Evolutionary conservation across 106 monocot species (phyloP).

Genomic region (Phalaenopsis equestris): DNA sequence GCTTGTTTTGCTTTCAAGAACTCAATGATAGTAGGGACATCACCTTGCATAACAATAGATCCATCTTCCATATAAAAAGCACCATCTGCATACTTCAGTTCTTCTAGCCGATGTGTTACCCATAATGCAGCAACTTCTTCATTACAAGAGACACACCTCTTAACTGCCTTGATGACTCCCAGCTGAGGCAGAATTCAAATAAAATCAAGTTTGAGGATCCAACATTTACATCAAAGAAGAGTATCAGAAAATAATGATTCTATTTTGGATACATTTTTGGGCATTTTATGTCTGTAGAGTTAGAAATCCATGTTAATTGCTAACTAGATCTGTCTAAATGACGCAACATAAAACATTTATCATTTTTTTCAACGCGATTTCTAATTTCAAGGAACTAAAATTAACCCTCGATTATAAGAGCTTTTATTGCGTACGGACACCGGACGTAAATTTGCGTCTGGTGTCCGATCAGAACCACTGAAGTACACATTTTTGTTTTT

Average conservation of each 20-base stretch:
- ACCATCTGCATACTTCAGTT: slow-evolving; percentile 87
- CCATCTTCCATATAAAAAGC: slow-evolving; percentile 90
- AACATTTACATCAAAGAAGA: neutral
- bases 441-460: too few species aligned
- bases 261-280: neutral
- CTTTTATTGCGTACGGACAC: too few species aligned
- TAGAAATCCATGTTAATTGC: neutral
- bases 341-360: too few species aligned
- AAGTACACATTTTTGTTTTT: too few species aligned
- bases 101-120: slow-evolving; percentile 96
- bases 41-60: slow-evolving; percentile 62
- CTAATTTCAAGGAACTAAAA: too few species aligned
- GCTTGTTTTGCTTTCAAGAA: slow-evolving; percentile 59
- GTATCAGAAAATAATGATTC: neutral
- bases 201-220: neutral
- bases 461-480: too few species aligned
- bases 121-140: slow-evolving; percentile 84
- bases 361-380: too few species aligned
- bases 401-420: too few species aligned
- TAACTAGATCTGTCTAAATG: neutral
- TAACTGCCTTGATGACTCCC: slow-evolving; percentile 90
- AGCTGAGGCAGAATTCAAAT: slow-evolving; percentile 31
- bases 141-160: slow-evolving; percentile 42
- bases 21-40: slow-evolving; percentile 23
- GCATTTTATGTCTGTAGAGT: neutral